phyloP scores from a whole-genome alignment of 495 filamentous ascomycete genomes.

The Talaromyces liani region DNA sequence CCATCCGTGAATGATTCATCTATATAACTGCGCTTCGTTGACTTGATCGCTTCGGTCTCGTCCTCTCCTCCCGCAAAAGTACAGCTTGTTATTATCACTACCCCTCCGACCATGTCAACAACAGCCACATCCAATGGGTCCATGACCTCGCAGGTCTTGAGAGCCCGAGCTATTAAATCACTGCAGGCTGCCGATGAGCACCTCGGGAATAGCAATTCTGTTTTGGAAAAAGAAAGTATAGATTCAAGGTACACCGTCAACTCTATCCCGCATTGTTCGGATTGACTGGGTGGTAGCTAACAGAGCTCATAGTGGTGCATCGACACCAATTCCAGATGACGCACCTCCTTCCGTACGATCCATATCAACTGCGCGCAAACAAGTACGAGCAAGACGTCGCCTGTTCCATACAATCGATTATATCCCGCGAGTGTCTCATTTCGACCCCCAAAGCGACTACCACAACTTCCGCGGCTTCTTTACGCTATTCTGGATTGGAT shows the following conservation, averaged over 20 bases:
- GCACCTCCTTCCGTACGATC: slow-evolving; percentile 84
- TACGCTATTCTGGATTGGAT: slow-evolving; percentile 91
- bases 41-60: not conserved
- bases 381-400: slow-evolving; percentile 75
- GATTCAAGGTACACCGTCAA: slow-evolving; percentile 2
- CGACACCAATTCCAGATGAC: slow-evolving; percentile 85
- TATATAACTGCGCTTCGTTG: not conserved
- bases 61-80: not conserved
- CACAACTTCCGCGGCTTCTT: slow-evolving; percentile 96
- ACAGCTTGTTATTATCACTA: not conserved
- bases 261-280: not conserved
- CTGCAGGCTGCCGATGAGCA: slow-evolving; percentile 4
- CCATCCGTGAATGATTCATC: not conserved
- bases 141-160: slow-evolving; percentile 6
- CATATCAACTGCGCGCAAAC: slow-evolving; percentile 75
- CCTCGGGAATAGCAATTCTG: not conserved
- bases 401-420: slow-evolving; percentile 96
- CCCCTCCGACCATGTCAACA: slow-evolving; percentile 6
- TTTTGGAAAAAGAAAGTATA: not conserved
- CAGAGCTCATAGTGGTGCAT: slow-evolving; percentile 56
- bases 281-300: not conserved
- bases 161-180: slow-evolving; percentile 7
- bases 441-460: slow-evolving; percentile 88
- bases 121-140: slow-evolving; percentile 8
- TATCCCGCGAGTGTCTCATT: slow-evolving; percentile 87